Conservation (phyloP, 1,284 basidiomycete species). For the Heterobasidion parviporum region DNA sequence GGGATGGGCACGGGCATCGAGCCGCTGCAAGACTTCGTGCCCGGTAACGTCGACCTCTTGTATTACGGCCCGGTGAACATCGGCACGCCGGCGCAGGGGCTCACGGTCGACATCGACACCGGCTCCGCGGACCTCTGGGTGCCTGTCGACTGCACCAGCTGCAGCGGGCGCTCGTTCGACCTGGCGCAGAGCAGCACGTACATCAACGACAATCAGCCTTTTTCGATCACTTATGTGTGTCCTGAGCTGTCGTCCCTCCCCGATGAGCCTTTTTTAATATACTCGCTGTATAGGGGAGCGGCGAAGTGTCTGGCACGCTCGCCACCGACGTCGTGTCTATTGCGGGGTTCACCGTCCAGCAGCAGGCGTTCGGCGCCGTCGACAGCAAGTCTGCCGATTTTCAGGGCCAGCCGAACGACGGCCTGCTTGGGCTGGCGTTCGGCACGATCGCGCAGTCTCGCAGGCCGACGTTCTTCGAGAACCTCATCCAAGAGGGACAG, state of each 20-base stretch:
- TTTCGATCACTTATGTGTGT: slow-evolving; percentile 50
- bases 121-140: slow-evolving; percentile 56
- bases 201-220: slow-evolving; percentile 21
- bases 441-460: slow-evolving; percentile 37
- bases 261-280: too few relatives aligned
- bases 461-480: slow-evolving; percentile 55
- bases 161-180: slow-evolving; percentile 29
- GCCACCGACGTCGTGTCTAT: slow-evolving; percentile 40
- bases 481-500: slow-evolving; percentile 35
- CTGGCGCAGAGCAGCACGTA: slow-evolving; percentile 33
- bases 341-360: slow-evolving; percentile 30
- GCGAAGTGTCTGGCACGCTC: slow-evolving; percentile 37
- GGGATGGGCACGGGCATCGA: slow-evolving; percentile 13
- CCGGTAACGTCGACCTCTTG: slow-evolving; percentile 32
- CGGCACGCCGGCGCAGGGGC: slow-evolving; percentile 36
- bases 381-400: slow-evolving; percentile 34
- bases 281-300: slow-evolving; percentile 32
- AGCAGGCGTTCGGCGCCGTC: slow-evolving; percentile 44
- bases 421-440: slow-evolving; percentile 54
- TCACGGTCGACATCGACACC: slow-evolving; percentile 49
- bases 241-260: slow-evolving; percentile 5
- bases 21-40: slow-evolving; percentile 31
- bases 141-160: slow-evolving; percentile 31
- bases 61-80: slow-evolving; percentile 42
- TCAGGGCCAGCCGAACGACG: slow-evolving; percentile 35